A percentile compares a stretch with the other conserved stretches of the same genome.
Evolutionary conservation across 164 flowering plant species (phyloP).

Genomic region (Magnolia sinica): DNA sequence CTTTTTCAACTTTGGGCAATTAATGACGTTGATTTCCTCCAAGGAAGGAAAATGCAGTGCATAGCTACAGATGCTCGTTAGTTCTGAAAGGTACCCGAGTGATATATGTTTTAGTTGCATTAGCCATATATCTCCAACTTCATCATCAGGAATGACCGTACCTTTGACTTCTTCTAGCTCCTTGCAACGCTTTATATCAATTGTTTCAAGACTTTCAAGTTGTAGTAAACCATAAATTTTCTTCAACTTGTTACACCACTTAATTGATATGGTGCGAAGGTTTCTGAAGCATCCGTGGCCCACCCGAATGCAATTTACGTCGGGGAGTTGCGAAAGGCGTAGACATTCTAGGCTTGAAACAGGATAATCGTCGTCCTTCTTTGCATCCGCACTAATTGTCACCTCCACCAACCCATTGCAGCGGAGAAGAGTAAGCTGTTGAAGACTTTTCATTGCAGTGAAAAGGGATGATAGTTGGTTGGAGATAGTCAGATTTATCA

Average conservation of each 20-base stretch:
- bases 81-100: neutral
- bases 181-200: neutral
- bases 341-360: neutral
- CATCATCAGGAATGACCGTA: neutral
- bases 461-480: neutral
- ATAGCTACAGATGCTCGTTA: conserved; percentile 9
- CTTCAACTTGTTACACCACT: conserved; percentile 10
- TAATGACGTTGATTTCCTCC: no score
- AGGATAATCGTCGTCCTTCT: neutral
- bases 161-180: conserved; percentile 12
- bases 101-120: conserved; percentile 2
- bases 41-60: no score
- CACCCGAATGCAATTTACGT: conserved; percentile 1
- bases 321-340: neutral
- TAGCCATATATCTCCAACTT: neutral
- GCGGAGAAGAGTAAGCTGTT: neutral
- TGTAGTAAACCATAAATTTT: conserved; percentile 7
- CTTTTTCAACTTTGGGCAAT: no score
- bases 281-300: neutral
- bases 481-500: neutral
- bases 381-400: neutral
- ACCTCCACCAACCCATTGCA: conserved; percentile 10
- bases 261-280: neutral
- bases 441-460: neutral
- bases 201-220: neutral